Percentiles rank a stretch among this genome's conserved stretches.
These are phyloP conservation scores for Omphalotus olearius DNA, from an alignment of 1,284 basidiomycete genomes.

Conservation along the genomic window DNA sequence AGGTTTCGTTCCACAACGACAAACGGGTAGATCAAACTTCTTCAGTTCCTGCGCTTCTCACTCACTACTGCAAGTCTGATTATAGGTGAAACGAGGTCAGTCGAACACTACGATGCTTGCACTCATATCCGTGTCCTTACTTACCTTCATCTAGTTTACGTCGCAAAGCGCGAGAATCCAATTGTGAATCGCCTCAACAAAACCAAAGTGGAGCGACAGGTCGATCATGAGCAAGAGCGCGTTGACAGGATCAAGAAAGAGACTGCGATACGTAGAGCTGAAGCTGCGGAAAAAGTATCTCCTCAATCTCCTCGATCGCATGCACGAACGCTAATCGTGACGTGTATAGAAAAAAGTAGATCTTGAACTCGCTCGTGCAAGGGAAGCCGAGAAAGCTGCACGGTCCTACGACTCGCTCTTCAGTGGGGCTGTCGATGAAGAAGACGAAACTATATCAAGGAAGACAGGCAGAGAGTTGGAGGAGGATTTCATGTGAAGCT, in stretches of 20 bases:
- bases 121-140: not conserved
- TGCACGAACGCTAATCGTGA: not conserved
- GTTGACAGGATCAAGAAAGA: slow-evolving; percentile 82
- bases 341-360: slow-evolving; percentile 64
- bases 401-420: slow-evolving; percentile 74
- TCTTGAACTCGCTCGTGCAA: slow-evolving; percentile 54
- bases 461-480: slow-evolving; percentile 36
- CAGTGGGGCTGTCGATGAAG: slow-evolving; percentile 43
- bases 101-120: not conserved
- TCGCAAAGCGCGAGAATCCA: slow-evolving; percentile 79
- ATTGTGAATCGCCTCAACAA: slow-evolving; percentile 96
- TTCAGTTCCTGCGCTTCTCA: not conserved
- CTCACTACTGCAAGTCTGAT: slow-evolving; percentile 3
- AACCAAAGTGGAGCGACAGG: slow-evolving; percentile 80
- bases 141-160: slow-evolving; percentile 49
- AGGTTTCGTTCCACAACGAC: slow-evolving; percentile 92
- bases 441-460: slow-evolving; percentile 30
- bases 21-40: slow-evolving; percentile 53
- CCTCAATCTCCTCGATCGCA: not conserved
- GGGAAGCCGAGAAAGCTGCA: slow-evolving; percentile 76
- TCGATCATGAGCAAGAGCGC: slow-evolving; percentile 89
- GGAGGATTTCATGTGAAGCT: slow-evolving; percentile 15
- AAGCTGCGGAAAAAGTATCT: slow-evolving; percentile 12
- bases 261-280: slow-evolving; percentile 11
- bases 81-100: slow-evolving; percentile 75